Conservation (phyloP, 352 stramenopile genomes). For the Hyaloperonospora brassicae region DNA sequence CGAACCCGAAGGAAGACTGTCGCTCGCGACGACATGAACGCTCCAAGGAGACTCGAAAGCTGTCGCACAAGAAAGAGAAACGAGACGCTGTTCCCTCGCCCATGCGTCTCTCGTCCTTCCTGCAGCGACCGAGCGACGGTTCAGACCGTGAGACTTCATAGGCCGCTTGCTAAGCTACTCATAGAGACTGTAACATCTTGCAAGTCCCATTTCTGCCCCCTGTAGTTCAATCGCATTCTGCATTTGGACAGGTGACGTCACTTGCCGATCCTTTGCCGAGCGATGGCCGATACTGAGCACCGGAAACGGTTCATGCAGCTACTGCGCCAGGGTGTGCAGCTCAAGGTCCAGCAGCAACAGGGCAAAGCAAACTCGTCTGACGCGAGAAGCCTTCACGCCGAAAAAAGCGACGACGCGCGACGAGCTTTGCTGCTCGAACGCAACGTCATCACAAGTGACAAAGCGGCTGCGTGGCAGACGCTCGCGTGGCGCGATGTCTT, state of each 20-base stretch:
- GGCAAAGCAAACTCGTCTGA: constrained; percentile 7
- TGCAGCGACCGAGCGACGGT: constrained; percentile 46
- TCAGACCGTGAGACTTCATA: constrained; percentile 23
- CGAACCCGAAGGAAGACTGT: too few relatives aligned
- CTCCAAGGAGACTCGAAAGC: constrained; percentile 39
- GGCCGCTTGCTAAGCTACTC: too few relatives aligned
- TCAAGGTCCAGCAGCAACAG: constrained; percentile 28
- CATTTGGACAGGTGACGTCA: too few relatives aligned
- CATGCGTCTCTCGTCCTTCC: constrained; percentile 88
- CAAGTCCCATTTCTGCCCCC: constrained; percentile 15
- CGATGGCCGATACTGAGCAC: constrained; percentile 22
- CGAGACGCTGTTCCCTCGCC: constrained; percentile 48
- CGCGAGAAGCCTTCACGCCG: constrained; percentile 13
- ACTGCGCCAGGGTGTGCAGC: constrained; percentile 51
- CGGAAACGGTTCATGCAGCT: constrained; percentile 45
- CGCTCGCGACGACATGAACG: constrained; percentile 27
- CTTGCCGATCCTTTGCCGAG: too few relatives aligned
- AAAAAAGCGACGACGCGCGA: constrained; percentile 18
- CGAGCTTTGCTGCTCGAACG: constrained; percentile 11
- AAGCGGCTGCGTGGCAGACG: constrained; percentile 41
- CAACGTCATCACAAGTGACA: not conserved
- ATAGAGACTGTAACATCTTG: too few relatives aligned
- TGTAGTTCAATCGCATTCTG: constrained; percentile 22
- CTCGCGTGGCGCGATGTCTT: constrained; percentile 70
- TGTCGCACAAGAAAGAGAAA: constrained; percentile 31